Percentiles rank a stretch among this genome's conserved stretches.
Conservation (phyloP, 352 stramenopile species). For the Plasmopara halstedii region DNA sequence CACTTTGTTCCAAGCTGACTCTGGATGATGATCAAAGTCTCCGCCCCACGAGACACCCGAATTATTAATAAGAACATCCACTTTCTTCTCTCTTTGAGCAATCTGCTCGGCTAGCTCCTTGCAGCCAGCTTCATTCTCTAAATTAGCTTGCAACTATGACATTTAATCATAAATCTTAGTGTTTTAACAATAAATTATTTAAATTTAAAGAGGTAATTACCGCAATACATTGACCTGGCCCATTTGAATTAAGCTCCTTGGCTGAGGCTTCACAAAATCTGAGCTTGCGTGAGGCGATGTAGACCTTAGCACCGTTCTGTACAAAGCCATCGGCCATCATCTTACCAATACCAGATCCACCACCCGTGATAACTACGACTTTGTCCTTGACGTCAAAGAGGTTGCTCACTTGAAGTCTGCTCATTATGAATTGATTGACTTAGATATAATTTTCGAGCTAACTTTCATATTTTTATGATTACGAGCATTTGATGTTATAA, state of each 20-base stretch:
- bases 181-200: no score
- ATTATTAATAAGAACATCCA: constrained; percentile 96
- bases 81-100: constrained; percentile 56
- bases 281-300: constrained; percentile 86
- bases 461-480: not conserved
- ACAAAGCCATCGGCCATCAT: constrained; percentile 95
- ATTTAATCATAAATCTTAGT: no score
- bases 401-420: no score
- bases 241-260: constrained; percentile 51
- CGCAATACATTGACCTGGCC: constrained; percentile 57
- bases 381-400: constrained; percentile 45
- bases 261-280: constrained; percentile 76
- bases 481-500: no score
- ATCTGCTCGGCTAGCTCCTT: no score
- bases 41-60: constrained; percentile 56
- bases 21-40: constrained; percentile 25
- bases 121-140: constrained; percentile 28
- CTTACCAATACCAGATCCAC: constrained; percentile 89
- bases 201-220: no score
- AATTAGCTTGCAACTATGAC: constrained; percentile 31
- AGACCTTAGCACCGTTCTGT: constrained; percentile 88
- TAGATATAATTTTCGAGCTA: no score
- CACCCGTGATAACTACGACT: no score
- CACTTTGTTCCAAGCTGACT: constrained; percentile 88
- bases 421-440: no score